Percentiles rank a stretch among this genome's conserved stretches.
These are phyloP conservation scores for Porpolomopsis calyptriformis DNA, from an alignment of 768 basidiomycete species.

Conservation along the genomic window DNA sequence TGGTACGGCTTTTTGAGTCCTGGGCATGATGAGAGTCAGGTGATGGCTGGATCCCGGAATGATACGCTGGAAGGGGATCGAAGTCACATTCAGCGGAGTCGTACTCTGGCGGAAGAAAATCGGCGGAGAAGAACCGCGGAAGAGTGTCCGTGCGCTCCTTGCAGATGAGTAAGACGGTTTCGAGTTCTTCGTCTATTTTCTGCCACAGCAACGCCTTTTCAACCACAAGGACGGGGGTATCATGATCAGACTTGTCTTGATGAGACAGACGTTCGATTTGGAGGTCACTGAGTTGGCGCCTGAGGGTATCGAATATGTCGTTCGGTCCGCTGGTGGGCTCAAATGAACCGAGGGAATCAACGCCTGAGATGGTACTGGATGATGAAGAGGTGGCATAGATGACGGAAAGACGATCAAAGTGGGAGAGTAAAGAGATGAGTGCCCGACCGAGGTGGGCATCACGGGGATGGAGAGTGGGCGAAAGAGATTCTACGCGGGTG, in stretches of 20 bases:
- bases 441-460: slow-evolving; percentile 59
- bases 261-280: slow-evolving; percentile 46
- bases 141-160: slow-evolving; percentile 40
- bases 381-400: slow-evolving; percentile 23
- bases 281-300: slow-evolving; percentile 57
- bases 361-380: slow-evolving; percentile 8
- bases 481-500: slow-evolving; percentile 39
- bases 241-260: slow-evolving; percentile 24
- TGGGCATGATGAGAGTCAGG: slow-evolving; percentile 28
- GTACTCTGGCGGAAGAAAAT: slow-evolving; percentile 40
- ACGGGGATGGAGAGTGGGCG: slow-evolving; percentile 29
- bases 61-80: slow-evolving; percentile 48
- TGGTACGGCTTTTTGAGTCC: slow-evolving; percentile 21
- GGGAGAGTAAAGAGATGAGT: slow-evolving; percentile 57
- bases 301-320: slow-evolving; percentile 46
- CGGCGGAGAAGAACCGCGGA: slow-evolving; percentile 18
- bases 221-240: slow-evolving; percentile 37
- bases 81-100: slow-evolving; percentile 26
- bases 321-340: slow-evolving; percentile 4
- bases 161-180: slow-evolving; percentile 56
- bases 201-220: slow-evolving; percentile 65
- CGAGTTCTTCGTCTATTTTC: slow-evolving; percentile 63
- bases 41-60: slow-evolving; percentile 27
- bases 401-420: slow-evolving; percentile 54
- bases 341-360: slow-evolving; percentile 6